phyloP scores from a whole-genome alignment of 2,329 filamentous ascomycete species.

The Scedosporium dehoogii region DNA sequence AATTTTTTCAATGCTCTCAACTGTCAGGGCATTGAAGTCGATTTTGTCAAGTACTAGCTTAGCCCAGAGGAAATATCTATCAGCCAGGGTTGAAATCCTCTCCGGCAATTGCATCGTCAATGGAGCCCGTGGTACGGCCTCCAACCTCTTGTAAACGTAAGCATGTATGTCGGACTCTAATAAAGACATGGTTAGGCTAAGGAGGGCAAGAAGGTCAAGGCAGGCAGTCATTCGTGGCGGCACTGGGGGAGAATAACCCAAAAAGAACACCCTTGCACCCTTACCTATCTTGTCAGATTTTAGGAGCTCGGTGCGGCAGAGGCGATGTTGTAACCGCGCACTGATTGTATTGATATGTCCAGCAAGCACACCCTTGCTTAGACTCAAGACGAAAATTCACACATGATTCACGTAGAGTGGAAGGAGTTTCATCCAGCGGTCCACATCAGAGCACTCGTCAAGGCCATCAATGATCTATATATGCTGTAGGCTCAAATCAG shows the following conservation, averaged over 20 bases:
- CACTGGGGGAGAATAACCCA: too few relatives aligned
- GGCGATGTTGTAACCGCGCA: background rate
- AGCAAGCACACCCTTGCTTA: background rate
- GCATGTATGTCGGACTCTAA: background rate
- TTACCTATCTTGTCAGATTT: background rate
- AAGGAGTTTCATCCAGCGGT: background rate
- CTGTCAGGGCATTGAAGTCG: background rate
- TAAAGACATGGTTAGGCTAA: background rate
- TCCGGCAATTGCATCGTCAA: too few relatives aligned
- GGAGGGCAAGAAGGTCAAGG: too few relatives aligned
- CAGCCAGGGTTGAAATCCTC: background rate
- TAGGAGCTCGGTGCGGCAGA: background rate
- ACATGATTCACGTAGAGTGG: background rate
- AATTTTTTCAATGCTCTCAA: background rate
- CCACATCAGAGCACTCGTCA: background rate
- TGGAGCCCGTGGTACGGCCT: background rate
- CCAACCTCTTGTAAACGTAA: background rate
- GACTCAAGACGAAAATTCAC: background rate
- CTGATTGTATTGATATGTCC: background rate
- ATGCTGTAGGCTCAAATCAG: background rate
- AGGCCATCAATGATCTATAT: background rate
- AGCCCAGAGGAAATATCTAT: background rate
- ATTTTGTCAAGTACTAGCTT: background rate
- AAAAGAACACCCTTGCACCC: background rate
- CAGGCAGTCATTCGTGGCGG: too few relatives aligned